Conservation (phyloP, 352 stramenopile genomes). For the Phytopythium litorale region DNA sequence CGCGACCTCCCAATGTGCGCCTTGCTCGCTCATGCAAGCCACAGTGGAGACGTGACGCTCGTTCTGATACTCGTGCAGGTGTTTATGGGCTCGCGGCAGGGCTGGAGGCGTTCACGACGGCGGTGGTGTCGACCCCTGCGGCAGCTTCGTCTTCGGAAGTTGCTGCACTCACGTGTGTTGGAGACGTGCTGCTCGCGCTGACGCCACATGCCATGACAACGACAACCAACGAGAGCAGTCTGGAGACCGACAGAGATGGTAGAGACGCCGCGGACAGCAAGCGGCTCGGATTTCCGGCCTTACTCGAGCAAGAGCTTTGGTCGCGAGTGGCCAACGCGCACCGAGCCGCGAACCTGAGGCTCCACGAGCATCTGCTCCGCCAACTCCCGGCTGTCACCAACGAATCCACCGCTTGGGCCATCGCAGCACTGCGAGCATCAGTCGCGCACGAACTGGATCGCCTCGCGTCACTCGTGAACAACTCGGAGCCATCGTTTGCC, state of each 20-base stretch:
- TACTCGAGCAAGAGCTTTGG: background rate
- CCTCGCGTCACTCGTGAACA: background rate
- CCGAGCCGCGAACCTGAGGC: background rate
- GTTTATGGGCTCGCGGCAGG: background rate
- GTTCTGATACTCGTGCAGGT: background rate
- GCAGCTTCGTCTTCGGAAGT: background rate
- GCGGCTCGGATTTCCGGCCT: background rate
- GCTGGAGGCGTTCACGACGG: background rate
- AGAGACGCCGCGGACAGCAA: background rate
- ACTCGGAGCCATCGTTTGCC: background rate
- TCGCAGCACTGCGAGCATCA: background rate
- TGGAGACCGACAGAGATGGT: background rate
- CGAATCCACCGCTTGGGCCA: background rate
- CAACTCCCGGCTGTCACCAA: background rate
- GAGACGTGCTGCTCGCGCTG: background rate
- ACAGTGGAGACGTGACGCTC: background rate
- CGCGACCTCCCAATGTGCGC: conserved; percentile 20
- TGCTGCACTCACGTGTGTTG: background rate
- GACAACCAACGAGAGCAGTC: background rate
- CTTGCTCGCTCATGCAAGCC: background rate
- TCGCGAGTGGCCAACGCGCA: background rate
- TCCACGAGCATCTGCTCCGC: background rate
- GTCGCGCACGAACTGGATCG: background rate
- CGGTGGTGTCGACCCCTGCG: background rate
- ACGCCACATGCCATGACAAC: background rate